Evolutionary conservation across 2,329 filamentous ascomycete genomes (phyloP).

Genomic region (Thyridium curvatum): DNA sequence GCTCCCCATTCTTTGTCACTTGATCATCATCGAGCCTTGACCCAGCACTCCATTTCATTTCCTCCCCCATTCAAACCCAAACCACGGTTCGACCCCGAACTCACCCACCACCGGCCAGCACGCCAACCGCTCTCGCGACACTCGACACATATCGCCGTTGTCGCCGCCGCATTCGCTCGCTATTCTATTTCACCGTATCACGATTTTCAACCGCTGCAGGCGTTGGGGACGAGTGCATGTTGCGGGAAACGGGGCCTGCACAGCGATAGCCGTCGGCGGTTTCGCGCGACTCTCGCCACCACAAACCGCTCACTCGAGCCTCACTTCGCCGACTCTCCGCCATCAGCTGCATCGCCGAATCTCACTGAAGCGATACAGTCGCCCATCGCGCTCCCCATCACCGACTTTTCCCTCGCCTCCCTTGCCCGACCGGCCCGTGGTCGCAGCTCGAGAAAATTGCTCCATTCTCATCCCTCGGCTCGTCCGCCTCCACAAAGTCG

Average conservation of each 20-base stretch:
- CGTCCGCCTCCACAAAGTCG: constrained; percentile 27
- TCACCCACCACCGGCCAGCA: neutral
- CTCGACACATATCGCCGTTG: constrained; percentile 1
- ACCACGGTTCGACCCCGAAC: neutral
- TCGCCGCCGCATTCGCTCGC: neutral
- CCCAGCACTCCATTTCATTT: neutral
- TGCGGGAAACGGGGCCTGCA: constrained; percentile 24
- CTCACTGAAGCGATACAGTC: constrained; percentile 7
- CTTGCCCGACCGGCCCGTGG: constrained; percentile 1
- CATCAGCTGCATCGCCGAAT: constrained; percentile 14
- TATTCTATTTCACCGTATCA: neutral
- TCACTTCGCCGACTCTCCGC: constrained; percentile 7
- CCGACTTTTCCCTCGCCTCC: constrained; percentile 3
- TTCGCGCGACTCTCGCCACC: constrained; percentile 30
- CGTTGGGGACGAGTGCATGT: constrained; percentile 21
- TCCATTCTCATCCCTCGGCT: constrained; percentile 10
- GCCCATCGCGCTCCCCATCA: constrained; percentile 3
- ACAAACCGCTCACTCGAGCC: constrained; percentile 14
- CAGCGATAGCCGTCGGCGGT: constrained; percentile 28
- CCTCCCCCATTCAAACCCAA: neutral
- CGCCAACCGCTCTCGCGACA: neutral
- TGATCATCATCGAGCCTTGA: constrained; percentile 2
- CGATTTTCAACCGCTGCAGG: constrained; percentile 1
- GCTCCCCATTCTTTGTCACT: neutral
- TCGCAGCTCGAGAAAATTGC: constrained; percentile 6